Evolutionary conservation across 305 asterid genomes (phyloP).

Genomic region (Fraxinus sp.): DNA sequence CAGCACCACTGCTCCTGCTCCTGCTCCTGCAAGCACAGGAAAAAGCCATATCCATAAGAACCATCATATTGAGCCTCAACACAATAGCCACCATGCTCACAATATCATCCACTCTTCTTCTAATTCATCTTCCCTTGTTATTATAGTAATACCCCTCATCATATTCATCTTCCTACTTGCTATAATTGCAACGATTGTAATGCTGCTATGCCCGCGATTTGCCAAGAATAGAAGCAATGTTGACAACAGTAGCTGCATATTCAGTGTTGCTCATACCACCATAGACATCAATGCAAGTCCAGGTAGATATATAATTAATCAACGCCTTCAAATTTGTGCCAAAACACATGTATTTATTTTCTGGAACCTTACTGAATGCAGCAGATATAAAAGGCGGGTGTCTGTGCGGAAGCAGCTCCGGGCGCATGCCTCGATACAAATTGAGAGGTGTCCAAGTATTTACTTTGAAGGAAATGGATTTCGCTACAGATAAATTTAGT

Average conservation of each 20-base stretch:
- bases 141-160: conserved; percentile 38
- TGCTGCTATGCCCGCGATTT: conserved; percentile 33
- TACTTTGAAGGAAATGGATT: conserved; percentile 41
- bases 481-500: conserved; percentile 37
- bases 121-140: conserved; percentile 28
- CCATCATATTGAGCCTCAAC: no score
- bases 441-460: conserved; percentile 44
- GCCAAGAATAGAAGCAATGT: conserved; percentile 24
- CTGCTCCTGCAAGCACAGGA: conserved; percentile 5
- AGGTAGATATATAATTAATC: conserved; percentile 18
- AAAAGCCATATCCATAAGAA: conserved; percentile 13
- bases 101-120: neutral
- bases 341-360: neutral
- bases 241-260: conserved; percentile 29
- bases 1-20: conserved; percentile 20
- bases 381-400: conserved; percentile 40
- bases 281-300: conserved; percentile 36
- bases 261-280: conserved; percentile 31
- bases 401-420: conserved; percentile 29
- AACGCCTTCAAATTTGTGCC: neutral
- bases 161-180: conserved; percentile 35
- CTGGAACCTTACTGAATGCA: neutral
- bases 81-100: neutral
- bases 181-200: conserved; percentile 28
- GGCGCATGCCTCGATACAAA: conserved; percentile 22